Percentiles rank a stretch among this genome's conserved stretches.
Evolutionary conservation across 2,329 filamentous ascomycete species (phyloP).

Genomic region (Aspergillaceae sp.): DNA sequence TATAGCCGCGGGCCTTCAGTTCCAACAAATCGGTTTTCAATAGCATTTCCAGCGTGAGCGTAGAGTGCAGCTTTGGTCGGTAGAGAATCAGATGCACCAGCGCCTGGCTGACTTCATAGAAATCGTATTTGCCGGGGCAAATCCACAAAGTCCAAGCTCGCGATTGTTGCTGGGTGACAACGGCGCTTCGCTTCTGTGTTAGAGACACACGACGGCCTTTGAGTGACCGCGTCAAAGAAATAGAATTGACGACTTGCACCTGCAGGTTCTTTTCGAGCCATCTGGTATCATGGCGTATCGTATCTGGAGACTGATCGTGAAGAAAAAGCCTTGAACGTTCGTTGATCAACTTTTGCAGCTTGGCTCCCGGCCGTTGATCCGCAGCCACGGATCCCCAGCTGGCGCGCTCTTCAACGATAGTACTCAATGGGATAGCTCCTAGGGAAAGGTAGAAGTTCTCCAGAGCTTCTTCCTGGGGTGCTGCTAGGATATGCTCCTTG

Average conservation of each 20-base stretch:
- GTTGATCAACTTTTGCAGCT: slow-evolving; percentile 69
- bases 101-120: slow-evolving; percentile 87
- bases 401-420: slow-evolving; percentile 68
- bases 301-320: slow-evolving; percentile 68
- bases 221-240: slow-evolving; percentile 69
- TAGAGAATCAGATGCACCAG: slow-evolving; percentile 72
- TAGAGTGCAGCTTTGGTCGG: slow-evolving; percentile 78
- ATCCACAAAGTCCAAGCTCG: slow-evolving; percentile 65
- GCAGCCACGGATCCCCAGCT: slow-evolving; percentile 58
- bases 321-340: slow-evolving; percentile 87
- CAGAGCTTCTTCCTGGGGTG: slow-evolving; percentile 78
- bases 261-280: slow-evolving; percentile 83
- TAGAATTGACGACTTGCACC: slow-evolving; percentile 68
- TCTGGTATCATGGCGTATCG: slow-evolving; percentile 75
- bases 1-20: slow-evolving; percentile 81
- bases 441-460: slow-evolving; percentile 79
- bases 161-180: slow-evolving; percentile 49
- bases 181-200: slow-evolving; percentile 67
- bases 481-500: slow-evolving; percentile 72
- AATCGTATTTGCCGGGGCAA: slow-evolving; percentile 61
- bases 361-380: slow-evolving; percentile 60
- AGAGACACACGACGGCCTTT: slow-evolving; percentile 61
- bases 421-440: slow-evolving; percentile 67
- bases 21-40: slow-evolving; percentile 76
- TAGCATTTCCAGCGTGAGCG: slow-evolving; percentile 83